These are phyloP conservation scores for Atkinsonella hypoxylon DNA, from an alignment of 2,329 filamentous ascomycete genomes.

Conservation along the genomic window DNA sequence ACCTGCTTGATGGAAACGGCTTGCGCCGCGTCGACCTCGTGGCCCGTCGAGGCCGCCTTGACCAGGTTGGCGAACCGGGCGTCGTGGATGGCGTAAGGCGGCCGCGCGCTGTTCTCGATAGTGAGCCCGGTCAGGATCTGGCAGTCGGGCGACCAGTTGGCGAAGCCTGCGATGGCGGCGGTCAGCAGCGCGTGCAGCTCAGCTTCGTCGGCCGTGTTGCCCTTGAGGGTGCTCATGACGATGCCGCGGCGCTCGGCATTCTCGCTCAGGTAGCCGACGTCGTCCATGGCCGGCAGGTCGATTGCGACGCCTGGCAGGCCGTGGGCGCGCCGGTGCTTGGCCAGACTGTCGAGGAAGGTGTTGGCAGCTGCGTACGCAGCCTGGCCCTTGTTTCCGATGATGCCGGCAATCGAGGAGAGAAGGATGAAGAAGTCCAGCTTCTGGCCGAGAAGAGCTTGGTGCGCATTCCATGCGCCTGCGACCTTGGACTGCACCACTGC, in stretches of 20 bases:
- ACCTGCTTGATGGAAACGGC: constrained; percentile 11
- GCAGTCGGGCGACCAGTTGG: constrained; percentile 23
- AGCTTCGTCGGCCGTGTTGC: constrained; percentile 37
- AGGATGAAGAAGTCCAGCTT: constrained; percentile 41
- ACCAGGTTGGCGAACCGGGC: constrained; percentile 3
- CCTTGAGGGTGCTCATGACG: constrained; percentile 32
- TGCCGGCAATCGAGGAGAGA: constrained; percentile 39
- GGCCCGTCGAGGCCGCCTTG: not conserved
- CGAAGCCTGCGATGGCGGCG: constrained; percentile 31
- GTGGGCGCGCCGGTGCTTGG: constrained; percentile 23
- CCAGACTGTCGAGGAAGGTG: constrained; percentile 25
- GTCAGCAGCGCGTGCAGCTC: constrained; percentile 43
- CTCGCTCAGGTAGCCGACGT: constrained; percentile 33
- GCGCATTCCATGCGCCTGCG: constrained; percentile 41
- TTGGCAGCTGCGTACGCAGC: constrained; percentile 41
- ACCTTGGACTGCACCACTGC: constrained; percentile 39
- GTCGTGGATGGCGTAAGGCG: constrained; percentile 34
- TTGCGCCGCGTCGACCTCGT: constrained; percentile 4
- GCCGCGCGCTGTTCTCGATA: constrained; percentile 28
- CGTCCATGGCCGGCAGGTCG: constrained; percentile 39
- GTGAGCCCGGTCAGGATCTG: constrained; percentile 44
- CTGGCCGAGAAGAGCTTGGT: constrained; percentile 27
- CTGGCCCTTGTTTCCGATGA: constrained; percentile 39
- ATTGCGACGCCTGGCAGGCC: constrained; percentile 29
- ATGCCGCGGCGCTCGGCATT: constrained; percentile 28